Percentiles rank a stretch among this genome's conserved stretches.
Evolutionary conservation across 345 rosid species (phyloP).

Genomic region (Viola odorata): DNA sequence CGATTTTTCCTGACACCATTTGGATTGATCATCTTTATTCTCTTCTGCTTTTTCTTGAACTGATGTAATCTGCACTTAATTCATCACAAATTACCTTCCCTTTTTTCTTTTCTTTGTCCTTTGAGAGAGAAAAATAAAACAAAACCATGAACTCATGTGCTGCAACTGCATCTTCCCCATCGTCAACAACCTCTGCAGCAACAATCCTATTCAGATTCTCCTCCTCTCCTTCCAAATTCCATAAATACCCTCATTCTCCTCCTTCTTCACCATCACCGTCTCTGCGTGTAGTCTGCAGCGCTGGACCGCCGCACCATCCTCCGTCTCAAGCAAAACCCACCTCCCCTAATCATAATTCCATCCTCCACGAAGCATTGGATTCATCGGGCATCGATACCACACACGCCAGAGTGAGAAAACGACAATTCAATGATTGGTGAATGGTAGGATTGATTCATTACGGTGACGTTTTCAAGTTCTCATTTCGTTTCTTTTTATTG

Average conservation of each 20-base stretch:
- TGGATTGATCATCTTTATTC: too few relatives aligned
- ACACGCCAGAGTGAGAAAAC: conserved; percentile 29
- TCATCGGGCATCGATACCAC: conserved; percentile 30
- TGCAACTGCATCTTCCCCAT: not conserved
- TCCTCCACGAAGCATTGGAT: conserved; percentile 38
- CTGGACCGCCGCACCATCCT: not conserved
- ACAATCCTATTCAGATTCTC: not conserved
- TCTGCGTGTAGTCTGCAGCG: not conserved
- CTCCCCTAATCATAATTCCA: conserved; percentile 17
- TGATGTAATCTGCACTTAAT: too few relatives aligned
- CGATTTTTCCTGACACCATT: too few relatives aligned
- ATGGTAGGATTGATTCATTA: too few relatives aligned
- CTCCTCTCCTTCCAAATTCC: not conserved
- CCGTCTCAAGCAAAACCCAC: not conserved
- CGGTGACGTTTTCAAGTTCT: too few relatives aligned
- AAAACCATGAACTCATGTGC: too few relatives aligned
- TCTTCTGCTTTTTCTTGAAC: too few relatives aligned
- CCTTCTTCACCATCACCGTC: not conserved
- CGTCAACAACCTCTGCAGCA: not conserved
- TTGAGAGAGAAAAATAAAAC: too few relatives aligned
- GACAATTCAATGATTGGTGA: too few relatives aligned
- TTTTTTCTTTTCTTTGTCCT: too few relatives aligned
- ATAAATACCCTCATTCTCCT: not conserved
- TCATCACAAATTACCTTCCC: too few relatives aligned
- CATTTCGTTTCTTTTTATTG: not conserved